Evolutionary conservation across 176 grass and related monocot genomes (phyloP).

Genomic region (Musa beccarii): DNA sequence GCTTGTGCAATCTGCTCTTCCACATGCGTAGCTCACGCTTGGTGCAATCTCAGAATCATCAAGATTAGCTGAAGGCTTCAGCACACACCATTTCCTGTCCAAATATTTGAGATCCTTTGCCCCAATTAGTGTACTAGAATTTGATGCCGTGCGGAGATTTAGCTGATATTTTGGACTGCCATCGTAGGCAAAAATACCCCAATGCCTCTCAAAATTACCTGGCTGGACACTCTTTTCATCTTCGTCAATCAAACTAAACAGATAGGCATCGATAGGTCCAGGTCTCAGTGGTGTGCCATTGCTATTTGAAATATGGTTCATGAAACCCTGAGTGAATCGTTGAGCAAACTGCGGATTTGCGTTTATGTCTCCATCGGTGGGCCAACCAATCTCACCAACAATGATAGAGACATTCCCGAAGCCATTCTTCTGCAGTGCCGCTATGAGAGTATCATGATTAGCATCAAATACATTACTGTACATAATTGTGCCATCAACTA

Average conservation of each 20-base stretch:
- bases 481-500: conserved; percentile 50
- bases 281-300: conserved; percentile 69
- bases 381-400: conserved; percentile 43
- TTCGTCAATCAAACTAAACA: conserved; percentile 87
- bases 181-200: conserved; percentile 78
- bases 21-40: conserved; percentile 55
- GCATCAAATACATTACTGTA: conserved; percentile 91
- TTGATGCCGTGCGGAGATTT: conserved; percentile 28
- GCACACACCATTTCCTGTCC: conserved; percentile 80
- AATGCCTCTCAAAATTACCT: conserved; percentile 87
- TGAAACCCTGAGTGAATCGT: no score
- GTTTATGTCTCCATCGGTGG: conserved; percentile 43
- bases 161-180: conserved; percentile 68
- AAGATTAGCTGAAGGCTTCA: conserved; percentile 52
- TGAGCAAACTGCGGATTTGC: conserved; percentile 57
- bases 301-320: conserved; percentile 18
- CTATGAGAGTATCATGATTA: conserved; percentile 74
- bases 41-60: conserved; percentile 32
- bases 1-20: conserved; percentile 71
- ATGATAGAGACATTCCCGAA: conserved; percentile 62
- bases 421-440: conserved; percentile 78
- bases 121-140: conserved; percentile 26
- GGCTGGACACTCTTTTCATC: conserved; percentile 86
- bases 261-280: conserved; percentile 58
- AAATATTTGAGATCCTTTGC: conserved; percentile 55